Evolutionary conservation across 1,139 yeast genomes (phyloP), one percentile per base, ranked within the genome.

Genomic region (Magnusiomyces ingens): DNA sequence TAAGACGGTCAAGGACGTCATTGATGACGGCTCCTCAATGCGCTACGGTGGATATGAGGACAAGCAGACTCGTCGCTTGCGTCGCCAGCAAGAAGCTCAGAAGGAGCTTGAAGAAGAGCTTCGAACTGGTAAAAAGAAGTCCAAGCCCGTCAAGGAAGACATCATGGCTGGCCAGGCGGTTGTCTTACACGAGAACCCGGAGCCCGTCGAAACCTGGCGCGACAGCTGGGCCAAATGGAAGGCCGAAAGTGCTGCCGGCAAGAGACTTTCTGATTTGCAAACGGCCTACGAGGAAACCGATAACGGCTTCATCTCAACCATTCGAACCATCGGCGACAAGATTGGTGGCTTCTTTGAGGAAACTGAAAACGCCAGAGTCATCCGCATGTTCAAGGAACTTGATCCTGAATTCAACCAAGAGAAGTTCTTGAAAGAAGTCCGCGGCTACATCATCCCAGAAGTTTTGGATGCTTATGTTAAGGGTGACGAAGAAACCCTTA

Each of bases 391-490:
- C 74, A 86, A 82, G 72, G 80, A 83, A 67, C 84, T 93, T 80
- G 99, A 94, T 71, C 96, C 99, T 52, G 75, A 80, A 40, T 94
- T 93, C 75, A 82, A 82, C 60, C 78, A 81, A 62, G 93, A 90
- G 55, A 83, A 79, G 59, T 93, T 94, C 75, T 81, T 85, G 62
- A 81, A 79, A 63, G 93, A 94, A 56, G 77, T 93, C 63, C 86
- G 98, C 66, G 93, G 89, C 67, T 94, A 85, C 71, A 89, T 94
- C 60, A 82, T 94, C 49, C 99, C 99, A 10, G 99, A 94, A 71
- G 81, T 94, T 46, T 76, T 94, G 65, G 99, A 94, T 68, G 97
- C 99, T 2, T 91, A 90, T 72, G 89, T 89, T 60, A 86, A 86
- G 65, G 96, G 96, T 60, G 98, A 94, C 63, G 91, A 83, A 59